Evolutionary conservation across 2,329 filamentous ascomycete genomes (phyloP).

Genomic region (Byssochlamys sp.): DNA sequence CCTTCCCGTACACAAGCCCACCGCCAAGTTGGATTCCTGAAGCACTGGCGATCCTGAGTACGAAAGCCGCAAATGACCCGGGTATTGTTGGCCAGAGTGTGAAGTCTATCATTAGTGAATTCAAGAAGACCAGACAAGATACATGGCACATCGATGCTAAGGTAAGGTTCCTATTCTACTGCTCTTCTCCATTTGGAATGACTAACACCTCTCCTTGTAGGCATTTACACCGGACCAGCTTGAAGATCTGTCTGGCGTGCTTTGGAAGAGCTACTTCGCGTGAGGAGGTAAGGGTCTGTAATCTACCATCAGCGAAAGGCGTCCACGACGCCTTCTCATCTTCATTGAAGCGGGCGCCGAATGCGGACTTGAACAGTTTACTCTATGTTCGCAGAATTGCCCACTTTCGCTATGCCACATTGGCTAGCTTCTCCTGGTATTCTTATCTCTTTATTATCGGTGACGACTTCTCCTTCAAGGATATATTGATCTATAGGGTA

Average conservation of each 20-base stretch:
- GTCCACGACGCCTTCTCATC: background rate
- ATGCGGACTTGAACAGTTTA: background rate
- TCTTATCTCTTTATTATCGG: background rate
- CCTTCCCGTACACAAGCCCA: constrained; percentile 90
- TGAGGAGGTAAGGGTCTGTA: constrained; percentile 32
- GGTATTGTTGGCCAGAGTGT: constrained; percentile 93
- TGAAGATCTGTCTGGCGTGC: constrained; percentile 86
- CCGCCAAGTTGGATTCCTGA: constrained; percentile 91
- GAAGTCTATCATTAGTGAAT: constrained; percentile 86
- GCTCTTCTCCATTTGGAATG: constrained; percentile 3
- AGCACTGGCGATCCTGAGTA: constrained; percentile 73
- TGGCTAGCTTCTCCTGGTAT: background rate
- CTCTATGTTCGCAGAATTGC: background rate
- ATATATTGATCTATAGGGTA: background rate
- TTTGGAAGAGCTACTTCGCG: constrained; percentile 99
- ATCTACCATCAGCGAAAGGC: background rate
- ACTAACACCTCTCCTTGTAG: constrained; percentile 40
- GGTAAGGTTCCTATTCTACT: constrained; percentile 43
- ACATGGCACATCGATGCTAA: constrained; percentile 97
- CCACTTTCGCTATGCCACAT: background rate
- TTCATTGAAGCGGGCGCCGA: background rate
- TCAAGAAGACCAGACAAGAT: constrained; percentile 98
- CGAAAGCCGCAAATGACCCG: constrained; percentile 74
- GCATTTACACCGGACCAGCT: constrained; percentile 83
- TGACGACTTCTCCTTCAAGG: background rate